Evolutionary conservation across 164 flowering plant genomes (phyloP).

Genomic region (Pachysandra terminalis): DNA sequence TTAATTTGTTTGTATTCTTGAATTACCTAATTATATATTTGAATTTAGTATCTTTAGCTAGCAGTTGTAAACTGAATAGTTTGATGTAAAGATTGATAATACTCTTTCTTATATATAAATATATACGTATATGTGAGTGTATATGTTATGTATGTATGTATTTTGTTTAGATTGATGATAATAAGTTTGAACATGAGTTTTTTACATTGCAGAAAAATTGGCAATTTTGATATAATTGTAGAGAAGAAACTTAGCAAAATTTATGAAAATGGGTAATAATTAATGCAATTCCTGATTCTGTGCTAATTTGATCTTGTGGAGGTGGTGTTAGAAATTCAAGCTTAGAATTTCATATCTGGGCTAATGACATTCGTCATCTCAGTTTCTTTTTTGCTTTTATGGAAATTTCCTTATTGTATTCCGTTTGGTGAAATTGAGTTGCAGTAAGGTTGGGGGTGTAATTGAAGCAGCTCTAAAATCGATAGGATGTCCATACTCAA

Average conservation of each 20-base stretch:
- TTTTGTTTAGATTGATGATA: not conserved
- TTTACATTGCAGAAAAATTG: not conserved
- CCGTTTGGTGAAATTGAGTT: not conserved
- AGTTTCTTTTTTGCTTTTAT: not conserved
- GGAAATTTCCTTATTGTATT: not conserved
- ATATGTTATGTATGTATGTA: too few species aligned
- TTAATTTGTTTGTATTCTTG: not conserved
- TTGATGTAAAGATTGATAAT: too few species aligned
- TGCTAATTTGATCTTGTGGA: too few species aligned
- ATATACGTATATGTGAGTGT: too few species aligned
- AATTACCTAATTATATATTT: too few species aligned
- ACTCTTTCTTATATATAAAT: too few species aligned
- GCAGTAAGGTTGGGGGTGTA: constrained; percentile 17
- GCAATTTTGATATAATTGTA: not conserved
- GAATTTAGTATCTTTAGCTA: not conserved
- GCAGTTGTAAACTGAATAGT: not conserved
- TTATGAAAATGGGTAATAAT: too few species aligned
- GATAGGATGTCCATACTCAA: constrained; percentile 24
- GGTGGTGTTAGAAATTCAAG: too few species aligned
- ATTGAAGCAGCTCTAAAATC: constrained; percentile 24
- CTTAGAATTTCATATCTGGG: not conserved
- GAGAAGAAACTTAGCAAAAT: too few species aligned
- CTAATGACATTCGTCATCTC: too few species aligned
- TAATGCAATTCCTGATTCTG: too few species aligned
- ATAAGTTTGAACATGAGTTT: not conserved